These are phyloP conservation scores for Pseudogymnoascus sp. DNA, from an alignment of 2,329 filamentous ascomycete species.

Conservation along the genomic window DNA sequence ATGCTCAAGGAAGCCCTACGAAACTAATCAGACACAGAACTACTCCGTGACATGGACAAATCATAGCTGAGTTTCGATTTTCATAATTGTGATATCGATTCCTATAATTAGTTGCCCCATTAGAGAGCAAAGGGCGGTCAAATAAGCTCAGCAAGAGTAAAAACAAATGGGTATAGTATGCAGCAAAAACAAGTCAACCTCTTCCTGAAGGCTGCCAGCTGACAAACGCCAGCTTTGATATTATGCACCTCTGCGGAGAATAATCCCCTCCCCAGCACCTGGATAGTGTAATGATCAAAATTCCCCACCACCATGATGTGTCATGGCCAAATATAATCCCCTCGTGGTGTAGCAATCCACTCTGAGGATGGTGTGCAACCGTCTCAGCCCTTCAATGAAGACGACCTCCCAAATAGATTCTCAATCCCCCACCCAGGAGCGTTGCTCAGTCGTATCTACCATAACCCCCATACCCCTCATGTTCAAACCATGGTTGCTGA, in stretches of 20 bases:
- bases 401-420: background rate
- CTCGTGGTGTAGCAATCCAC: background rate
- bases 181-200: background rate
- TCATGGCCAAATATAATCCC: background rate
- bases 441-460: background rate
- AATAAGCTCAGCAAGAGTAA: background rate
- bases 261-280: background rate
- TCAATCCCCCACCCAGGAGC: background rate
- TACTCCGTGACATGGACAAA: background rate
- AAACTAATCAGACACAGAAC: background rate
- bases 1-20: background rate
- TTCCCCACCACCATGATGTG: background rate
- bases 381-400: background rate
- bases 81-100: background rate
- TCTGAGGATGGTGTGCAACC: background rate
- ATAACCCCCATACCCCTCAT: background rate
- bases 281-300: background rate
- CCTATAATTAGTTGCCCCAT: background rate
- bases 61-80: background rate
- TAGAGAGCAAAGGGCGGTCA: background rate
- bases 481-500: conserved; percentile 21
- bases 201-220: background rate
- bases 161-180: conserved; percentile 7
- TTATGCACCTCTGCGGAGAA: background rate
- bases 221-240: background rate